Base-by-base conservation (phyloP, 1,139 yeast genomes). In the Yamadazyma sp. region DNA sequence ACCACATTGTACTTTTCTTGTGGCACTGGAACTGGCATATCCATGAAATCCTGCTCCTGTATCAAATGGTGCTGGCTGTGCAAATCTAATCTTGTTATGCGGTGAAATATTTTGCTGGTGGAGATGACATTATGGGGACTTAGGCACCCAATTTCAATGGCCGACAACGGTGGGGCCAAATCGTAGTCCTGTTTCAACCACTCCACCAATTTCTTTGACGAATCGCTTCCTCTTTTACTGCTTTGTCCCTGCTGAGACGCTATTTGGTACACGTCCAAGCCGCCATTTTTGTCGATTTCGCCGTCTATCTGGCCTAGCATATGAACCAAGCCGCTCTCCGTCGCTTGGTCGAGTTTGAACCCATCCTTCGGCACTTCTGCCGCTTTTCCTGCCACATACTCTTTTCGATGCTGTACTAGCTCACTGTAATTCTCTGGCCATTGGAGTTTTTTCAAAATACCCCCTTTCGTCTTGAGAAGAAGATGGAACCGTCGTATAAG, bases 161-260 rank as follows among this genome's bases (percentile, higher is more conserved):
- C 86, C 14, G 47, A 58, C 6, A 37, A 3, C 43, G 44, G 13
- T 10, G 4, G 27, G 4, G 30, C 20, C 10, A 33, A n/a, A 2
- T 43, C 35, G 20, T 37, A 33, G n/a, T 33, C 36, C 7, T 37
- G 23, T 47, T 42, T 61, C 12, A 87, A 57, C 96, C 96, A 89
- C 40, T 77, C 74, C 3, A 86, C 70, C 32, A 88, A 61, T 43
- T 77, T 65, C 49, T 83, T 86, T 1, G 96, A 88, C 0, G 96
- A 86, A 57, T 90, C 97, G 2, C 96, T 96, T 0, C 97, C 97
- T 45, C 97, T 62, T 33, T 73, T 72, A 1, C 62, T 61, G 42
- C 79, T 78, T 52, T 90, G 97, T 0, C 97, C 97, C 35, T 82
- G 78, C 1, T 86, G 77, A 1, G 96, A 87, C 0, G 97, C 97